These are phyloP conservation scores for Inonotus obliquus DNA, from an alignment of 1,284 basidiomycete genomes.

Conservation along the genomic window DNA sequence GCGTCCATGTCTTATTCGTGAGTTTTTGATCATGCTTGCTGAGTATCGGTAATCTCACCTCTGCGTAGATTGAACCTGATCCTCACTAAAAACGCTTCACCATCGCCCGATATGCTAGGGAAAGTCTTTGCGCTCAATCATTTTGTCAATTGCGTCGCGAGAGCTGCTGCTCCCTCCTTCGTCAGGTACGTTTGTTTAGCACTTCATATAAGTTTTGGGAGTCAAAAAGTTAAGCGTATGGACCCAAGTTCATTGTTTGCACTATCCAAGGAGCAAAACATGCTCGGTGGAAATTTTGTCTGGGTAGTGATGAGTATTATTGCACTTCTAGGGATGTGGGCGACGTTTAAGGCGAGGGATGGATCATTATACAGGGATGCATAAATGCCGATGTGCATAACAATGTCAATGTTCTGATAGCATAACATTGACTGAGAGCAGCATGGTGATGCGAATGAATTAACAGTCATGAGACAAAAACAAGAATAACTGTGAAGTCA, in stretches of 20 bases:
- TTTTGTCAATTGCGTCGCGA: slow-evolving; percentile 19
- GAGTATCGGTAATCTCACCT: not conserved
- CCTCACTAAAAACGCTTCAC: slow-evolving; percentile 20
- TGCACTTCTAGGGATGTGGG: slow-evolving; percentile 6
- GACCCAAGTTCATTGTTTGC: slow-evolving; percentile 11
- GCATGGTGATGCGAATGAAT: too few species aligned
- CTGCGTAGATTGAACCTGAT: slow-evolving; percentile 17
- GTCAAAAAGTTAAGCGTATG: not conserved
- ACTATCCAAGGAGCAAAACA: slow-evolving; percentile 5
- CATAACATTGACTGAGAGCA: not conserved
- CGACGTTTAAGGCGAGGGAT: slow-evolving; percentile 1
- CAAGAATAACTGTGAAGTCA: not conserved
- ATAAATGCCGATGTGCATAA: not conserved
- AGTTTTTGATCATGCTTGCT: not conserved
- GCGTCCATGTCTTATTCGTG: slow-evolving; percentile 35
- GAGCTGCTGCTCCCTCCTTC: slow-evolving; percentile 19
- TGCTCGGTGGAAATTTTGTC: slow-evolving; percentile 13
- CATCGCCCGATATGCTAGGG: slow-evolving; percentile 18
- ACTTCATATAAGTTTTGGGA: not conserved
- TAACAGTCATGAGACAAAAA: not conserved
- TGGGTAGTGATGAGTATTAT: slow-evolving; percentile 14
- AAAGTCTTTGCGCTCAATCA: slow-evolving; percentile 21
- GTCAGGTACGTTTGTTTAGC: slow-evolving; percentile 10
- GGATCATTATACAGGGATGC: not conserved
- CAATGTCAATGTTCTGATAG: not conserved